Evolutionary conservation across 2,329 filamentous ascomycete genomes (phyloP), one percentile per base, ranked within the genome.

Genomic region (Botrytis byssoidea): DNA sequence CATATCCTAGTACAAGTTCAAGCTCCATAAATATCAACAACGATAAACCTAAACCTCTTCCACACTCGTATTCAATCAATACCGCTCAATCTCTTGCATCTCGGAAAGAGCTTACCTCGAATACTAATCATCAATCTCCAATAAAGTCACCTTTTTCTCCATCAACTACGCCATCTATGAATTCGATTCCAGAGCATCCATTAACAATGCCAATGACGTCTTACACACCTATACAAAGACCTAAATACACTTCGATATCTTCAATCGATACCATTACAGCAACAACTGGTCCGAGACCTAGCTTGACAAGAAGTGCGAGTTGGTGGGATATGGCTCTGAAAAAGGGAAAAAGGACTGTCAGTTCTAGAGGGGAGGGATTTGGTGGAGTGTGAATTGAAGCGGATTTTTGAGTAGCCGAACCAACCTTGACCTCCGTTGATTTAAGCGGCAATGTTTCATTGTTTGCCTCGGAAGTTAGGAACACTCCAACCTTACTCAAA

Each of bases 21-120:
- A 57, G 51, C n/a, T 37, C 66, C 7, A 57, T 69, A 42, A 57
- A 37, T 25, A 57, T 69, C 14, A 18, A 35, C 0, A 42, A 69
- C 7, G 66, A 59, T 32, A 35, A 72, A 51, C 20, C 69, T 44
- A 40, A 72, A 22, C 35, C 35, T 57, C 48, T 59, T 42, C 48
- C 66, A 42, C 18, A 69, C 37, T 32, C 66, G 25, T 69, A 69
- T 32, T 57, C 66, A 25, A 69, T 69, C 20, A 22, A n/a, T 10
- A 69, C 66, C 12, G 48, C 66, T 10, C 66, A 69, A 42, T 69
- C 66, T 3, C 66, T 69, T 44, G 66, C 66, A 32, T 48, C 66
- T 9, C 48, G 66, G 18, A 69, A 69, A 57, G 66, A 69, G 40
- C 66, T 69, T 16, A 32, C n/a, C 37, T 32, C 35, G 18, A 59